Evolutionary conservation across 495 filamentous ascomycete genomes (phyloP), one percentile per base, ranked within the genome.

Genomic region (Jackrogersella minutella): DNA sequence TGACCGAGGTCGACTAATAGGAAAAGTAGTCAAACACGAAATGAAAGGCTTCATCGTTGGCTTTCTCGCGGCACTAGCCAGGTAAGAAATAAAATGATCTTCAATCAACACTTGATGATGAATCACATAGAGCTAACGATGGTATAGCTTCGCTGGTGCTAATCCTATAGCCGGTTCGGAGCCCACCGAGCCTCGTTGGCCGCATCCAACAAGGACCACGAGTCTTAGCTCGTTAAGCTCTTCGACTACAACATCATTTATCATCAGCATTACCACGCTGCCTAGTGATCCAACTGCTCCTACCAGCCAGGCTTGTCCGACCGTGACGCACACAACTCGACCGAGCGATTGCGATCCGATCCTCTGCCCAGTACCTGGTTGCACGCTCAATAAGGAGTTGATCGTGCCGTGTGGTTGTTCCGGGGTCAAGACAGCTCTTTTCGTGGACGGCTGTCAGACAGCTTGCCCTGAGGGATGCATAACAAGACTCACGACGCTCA

Each of bases 291-390:
- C 66, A 10, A 64, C 66, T 10, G 65, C 59, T 7, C 2, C 49
- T 1, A 8, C 16, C 9, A 11, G 30, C 9, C 6, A n/a, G 16
- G 56, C 73, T 28, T 81, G 79, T 71, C 79, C 78, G 17, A 78
- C 73, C 7, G 71, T 80, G 46, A 77, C 75, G 31, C 70, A 69
- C 56, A 79, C 76, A 8, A 79, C 78, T 5, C 66, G 69, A 17
- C 79, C 79, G 10, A 71, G 58, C 49, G 71, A 72, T 53, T 80
- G 79, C 68, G 33, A 72, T n/a, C 66, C 70, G 6, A 71, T 81
- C 28, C 73, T 73, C 7, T 80, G 77, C 71, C 76, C 78, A 0
- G 68, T 79, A 37, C 79, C 78, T 7, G 79, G 73, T 2, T 81
- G 79, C 66, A 73, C 71, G 21, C 64, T 71, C 3, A 37, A 70